Conservation (phyloP, 148 eudicot genomes). For the Nepenthes mirabilis region DNA sequence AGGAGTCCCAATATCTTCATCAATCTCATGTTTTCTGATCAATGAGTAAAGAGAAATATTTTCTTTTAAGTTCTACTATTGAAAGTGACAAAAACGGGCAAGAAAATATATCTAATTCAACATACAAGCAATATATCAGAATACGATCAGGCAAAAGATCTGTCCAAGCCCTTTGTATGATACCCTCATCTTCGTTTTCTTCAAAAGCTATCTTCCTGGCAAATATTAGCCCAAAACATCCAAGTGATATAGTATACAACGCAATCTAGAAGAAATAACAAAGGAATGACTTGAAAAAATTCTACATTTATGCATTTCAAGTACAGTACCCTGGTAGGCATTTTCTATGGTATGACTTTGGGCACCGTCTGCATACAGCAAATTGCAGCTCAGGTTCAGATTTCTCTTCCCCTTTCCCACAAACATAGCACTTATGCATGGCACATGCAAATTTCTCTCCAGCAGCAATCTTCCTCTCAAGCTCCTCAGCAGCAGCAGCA, state of each 20-base stretch:
- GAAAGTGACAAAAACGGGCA: neutral
- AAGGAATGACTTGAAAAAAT: neutral
- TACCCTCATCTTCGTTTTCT: slow-evolving; percentile 29
- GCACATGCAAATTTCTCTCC: slow-evolving; percentile 84
- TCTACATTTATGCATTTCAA: neutral
- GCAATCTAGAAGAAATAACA: too few species aligned
- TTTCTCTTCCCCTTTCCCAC: slow-evolving; percentile 54
- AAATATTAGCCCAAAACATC: slow-evolving; percentile 11
- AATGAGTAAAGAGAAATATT: slow-evolving; percentile 1
- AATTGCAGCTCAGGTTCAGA: slow-evolving; percentile 40
- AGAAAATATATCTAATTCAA: slow-evolving; percentile 6
- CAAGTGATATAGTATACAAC: neutral
- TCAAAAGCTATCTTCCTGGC: slow-evolving; percentile 59
- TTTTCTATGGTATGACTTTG: slow-evolving; percentile 75
- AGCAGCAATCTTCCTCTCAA: slow-evolving; percentile 38
- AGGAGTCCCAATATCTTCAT: slow-evolving; percentile 53
- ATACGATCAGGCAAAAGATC: slow-evolving; percentile 63
- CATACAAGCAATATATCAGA: slow-evolving; percentile 89
- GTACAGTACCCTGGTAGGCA: slow-evolving; percentile 71
- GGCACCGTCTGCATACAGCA: slow-evolving; percentile 96
- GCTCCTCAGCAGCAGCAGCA: slow-evolving; percentile 37
- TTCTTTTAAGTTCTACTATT: neutral
- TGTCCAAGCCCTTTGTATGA: slow-evolving; percentile 73
- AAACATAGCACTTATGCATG: slow-evolving; percentile 49
- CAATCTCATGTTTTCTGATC: slow-evolving; percentile 69